phyloP scores from a whole-genome alignment of 768 basidiomycete species.

The Lactarius hatsudake region DNA sequence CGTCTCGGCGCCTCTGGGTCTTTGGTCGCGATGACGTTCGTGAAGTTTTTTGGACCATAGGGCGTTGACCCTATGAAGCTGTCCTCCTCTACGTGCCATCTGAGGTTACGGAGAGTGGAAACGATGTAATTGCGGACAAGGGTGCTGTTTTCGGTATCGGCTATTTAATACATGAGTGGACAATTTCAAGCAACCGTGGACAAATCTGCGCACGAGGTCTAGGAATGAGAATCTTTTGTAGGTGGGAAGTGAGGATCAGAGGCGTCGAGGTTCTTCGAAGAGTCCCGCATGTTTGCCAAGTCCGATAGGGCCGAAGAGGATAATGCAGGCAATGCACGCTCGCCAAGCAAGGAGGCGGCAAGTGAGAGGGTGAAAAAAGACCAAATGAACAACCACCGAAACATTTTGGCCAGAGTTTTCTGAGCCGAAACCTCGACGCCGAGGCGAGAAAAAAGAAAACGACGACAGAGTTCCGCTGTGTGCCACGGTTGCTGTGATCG shows the following conservation, averaged over 20 bases:
- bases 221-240: conserved; percentile 85
- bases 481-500: too few species aligned
- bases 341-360: conserved; percentile 35
- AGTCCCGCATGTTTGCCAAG: conserved; percentile 58
- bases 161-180: conserved; percentile 34
- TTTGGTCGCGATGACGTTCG: conserved; percentile 93
- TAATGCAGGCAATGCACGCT: conserved; percentile 42
- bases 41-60: conserved; percentile 73
- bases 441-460: background rate
- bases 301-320: conserved; percentile 49
- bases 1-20: conserved; percentile 80
- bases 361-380: conserved; percentile 27
- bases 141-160: conserved; percentile 75
- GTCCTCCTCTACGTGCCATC: conserved; percentile 90
- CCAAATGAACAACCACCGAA: conserved; percentile 4
- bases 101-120: conserved; percentile 61
- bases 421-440: background rate
- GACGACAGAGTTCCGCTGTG: too few species aligned
- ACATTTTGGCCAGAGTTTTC: background rate
- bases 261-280: conserved; percentile 65
- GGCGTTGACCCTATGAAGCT: conserved; percentile 78
- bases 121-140: conserved; percentile 79
- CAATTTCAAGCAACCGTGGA: conserved; percentile 18
- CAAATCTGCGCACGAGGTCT: conserved; percentile 56
- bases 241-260: conserved; percentile 65